phyloP scores from a whole-genome alignment of 345 rosid genomes.

The Rhodamnia argentea region DNA sequence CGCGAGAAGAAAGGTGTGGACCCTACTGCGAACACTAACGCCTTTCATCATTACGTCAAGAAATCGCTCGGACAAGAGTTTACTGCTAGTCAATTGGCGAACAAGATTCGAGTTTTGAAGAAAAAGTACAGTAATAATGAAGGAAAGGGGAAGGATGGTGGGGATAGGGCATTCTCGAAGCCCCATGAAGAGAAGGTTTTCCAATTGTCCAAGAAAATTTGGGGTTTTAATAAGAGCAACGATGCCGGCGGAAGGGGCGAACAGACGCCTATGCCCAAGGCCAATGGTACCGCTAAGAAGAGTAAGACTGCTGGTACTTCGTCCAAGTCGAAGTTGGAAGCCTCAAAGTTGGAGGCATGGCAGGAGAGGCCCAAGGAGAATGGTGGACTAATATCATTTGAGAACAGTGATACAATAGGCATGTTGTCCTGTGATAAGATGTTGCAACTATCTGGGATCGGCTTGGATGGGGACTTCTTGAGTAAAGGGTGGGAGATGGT shows the following conservation, averaged over 20 bases:
- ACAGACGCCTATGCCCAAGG: neutral
- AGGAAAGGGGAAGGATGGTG: neutral
- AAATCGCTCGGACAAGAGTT: constrained; percentile 4
- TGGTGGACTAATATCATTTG: neutral
- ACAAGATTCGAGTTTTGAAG: constrained; percentile 8
- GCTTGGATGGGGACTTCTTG: neutral
- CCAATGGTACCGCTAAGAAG: neutral
- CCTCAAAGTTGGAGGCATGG: neutral
- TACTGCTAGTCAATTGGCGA: constrained; percentile 2
- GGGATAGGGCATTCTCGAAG: neutral
- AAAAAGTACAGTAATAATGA: neutral
- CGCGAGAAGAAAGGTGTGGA: neutral
- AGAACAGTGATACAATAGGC: neutral
- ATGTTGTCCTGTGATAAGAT: neutral
- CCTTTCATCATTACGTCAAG: constrained; percentile 11
- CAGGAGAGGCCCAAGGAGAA: neutral
- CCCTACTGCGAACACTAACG: neutral
- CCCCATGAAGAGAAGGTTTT: constrained; percentile 2
- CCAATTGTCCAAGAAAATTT: neutral
- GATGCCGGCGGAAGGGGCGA: neutral
- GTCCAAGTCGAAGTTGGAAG: neutral
- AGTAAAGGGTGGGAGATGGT: neutral
- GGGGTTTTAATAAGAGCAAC: neutral
- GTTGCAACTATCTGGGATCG: neutral
- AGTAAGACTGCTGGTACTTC: neutral